A percentile compares a stretch with the other conserved stretches of the same genome.
These are phyloP conservation scores for Hanseniaspora hatyaiensis DNA, from an alignment of 805 yeast genomes.

Conservation along the genomic window DNA sequence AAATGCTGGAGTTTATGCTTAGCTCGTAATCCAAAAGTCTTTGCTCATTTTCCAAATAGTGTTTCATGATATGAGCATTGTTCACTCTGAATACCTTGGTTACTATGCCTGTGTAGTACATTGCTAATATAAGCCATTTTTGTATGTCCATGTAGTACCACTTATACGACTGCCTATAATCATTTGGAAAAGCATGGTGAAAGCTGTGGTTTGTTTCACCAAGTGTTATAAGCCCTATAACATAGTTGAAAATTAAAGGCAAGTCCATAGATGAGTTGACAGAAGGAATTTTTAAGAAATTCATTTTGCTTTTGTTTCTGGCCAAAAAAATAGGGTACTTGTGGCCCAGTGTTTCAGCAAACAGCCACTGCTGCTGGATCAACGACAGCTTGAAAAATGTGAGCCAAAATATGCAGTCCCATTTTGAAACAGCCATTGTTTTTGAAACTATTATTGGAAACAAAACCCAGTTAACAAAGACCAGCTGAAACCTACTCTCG, in stretches of 20 bases:
- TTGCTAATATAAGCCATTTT: constrained; percentile 53
- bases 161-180: constrained; percentile 63
- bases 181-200: constrained; percentile 92
- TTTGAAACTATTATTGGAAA: constrained; percentile 60
- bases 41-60: constrained; percentile 72
- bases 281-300: constrained; percentile 7
- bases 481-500: constrained; percentile 50
- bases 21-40: constrained; percentile 32
- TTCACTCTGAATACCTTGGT: constrained; percentile 41
- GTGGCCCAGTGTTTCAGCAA: constrained; percentile 78
- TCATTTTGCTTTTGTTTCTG: not conserved
- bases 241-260: constrained; percentile 50
- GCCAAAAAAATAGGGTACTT: constrained; percentile 20
- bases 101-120: constrained; percentile 47
- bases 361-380: constrained; percentile 70
- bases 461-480: constrained; percentile 41
- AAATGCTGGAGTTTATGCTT: constrained; percentile 32
- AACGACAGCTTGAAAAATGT: constrained; percentile 61
- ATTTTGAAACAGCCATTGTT: constrained; percentile 61
- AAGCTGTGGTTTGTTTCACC: constrained; percentile 91
- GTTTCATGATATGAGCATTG: constrained; percentile 49
- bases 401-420: constrained; percentile 56
- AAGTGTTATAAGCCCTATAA: constrained; percentile 53
- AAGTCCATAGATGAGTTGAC: constrained; percentile 48
- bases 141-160: constrained; percentile 80